These are phyloP conservation scores for Saccharomycodes ludwigii DNA, from an alignment of 805 yeast species.

Conservation along the genomic window DNA sequence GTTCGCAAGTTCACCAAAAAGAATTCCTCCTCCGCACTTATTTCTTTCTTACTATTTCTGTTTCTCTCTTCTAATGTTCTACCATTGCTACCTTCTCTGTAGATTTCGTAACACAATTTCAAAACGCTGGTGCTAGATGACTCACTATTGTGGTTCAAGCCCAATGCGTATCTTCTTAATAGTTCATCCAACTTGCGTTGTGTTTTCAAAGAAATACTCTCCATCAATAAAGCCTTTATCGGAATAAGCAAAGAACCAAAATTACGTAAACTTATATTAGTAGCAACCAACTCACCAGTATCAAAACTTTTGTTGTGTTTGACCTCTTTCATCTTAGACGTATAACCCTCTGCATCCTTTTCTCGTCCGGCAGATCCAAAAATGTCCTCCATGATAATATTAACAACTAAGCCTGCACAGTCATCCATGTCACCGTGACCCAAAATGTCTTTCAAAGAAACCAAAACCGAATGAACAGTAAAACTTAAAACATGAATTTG, in stretches of 20 bases:
- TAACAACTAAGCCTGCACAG: conserved; percentile 45
- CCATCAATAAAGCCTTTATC: conserved; percentile 47
- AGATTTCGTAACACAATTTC: conserved; percentile 62
- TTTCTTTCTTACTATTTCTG: conserved; percentile 12
- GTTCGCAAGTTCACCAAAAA: conserved; percentile 65
- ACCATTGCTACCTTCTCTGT: conserved; percentile 35
- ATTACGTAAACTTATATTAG: conserved; percentile 43
- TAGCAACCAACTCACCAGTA: conserved; percentile 66
- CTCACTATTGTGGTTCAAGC: conserved; percentile 61
- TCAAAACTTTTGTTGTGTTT: conserved; percentile 82
- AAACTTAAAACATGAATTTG: conserved; percentile 87
- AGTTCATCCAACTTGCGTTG: conserved; percentile 72
- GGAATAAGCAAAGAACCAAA: conserved; percentile 58
- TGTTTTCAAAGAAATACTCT: conserved; percentile 51
- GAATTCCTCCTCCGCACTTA: conserved; percentile 43
- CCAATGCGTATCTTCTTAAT: conserved; percentile 63
- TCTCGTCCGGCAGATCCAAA: conserved; percentile 91
- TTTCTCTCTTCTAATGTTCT: conserved; percentile 11
- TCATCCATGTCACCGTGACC: conserved; percentile 67
- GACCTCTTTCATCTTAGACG: conserved; percentile 78
- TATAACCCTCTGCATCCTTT: conserved; percentile 88
- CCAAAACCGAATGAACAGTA: conserved; percentile 66
- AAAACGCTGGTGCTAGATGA: conserved; percentile 46
- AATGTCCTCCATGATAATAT: conserved; percentile 77
- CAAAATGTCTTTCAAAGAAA: conserved; percentile 34